Base-by-base conservation (phyloP, 805 yeast species). In the Yarrowia sp. region DNA sequence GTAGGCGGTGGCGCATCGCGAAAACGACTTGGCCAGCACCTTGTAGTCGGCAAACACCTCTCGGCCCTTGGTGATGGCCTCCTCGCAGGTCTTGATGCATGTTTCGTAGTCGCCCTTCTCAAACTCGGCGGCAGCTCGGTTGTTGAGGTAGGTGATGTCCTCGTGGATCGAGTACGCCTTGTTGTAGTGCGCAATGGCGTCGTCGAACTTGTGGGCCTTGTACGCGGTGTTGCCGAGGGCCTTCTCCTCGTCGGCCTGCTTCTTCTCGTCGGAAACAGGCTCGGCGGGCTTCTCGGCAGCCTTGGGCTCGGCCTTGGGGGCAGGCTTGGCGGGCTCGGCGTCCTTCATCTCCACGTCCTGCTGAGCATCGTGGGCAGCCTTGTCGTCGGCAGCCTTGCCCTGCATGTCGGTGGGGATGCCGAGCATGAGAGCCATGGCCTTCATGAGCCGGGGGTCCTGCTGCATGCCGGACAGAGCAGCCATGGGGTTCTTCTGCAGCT, bases 61-160 rank as follows among this genome's bases (percentile, higher is more conserved):
- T 81, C 97, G 86, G 71, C 97, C 97, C 77, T 90, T 87, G 49
- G 91, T 97, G 70, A 94, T 85, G 33, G 99, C 98, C 61, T 80
- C 79, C 73, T 85, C 81, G 78, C 97, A 89, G 5, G 98, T 91
- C 69, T 83, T 79, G 71, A 95, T 90, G 47, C 97, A 93, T 12
- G 87, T 79, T 68, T 92, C 97, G 74, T 85, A 90, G 75, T 92
- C 97, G 70, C 95, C 97, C 78, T 93, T 92, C 81, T 95, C 99
- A 76, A 80, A 95, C 80, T 95, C 97, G 40, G 99, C 99, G 68
- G 99, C 98, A 46, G 99, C 95, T 75, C 96, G 87, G 83, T 95
- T 95, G 83, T 96, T 95, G 77, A 95, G 84, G 77, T 90, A 95
- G 0, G 98, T 94, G 75, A 94, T 91, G 76, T 95, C 98, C 75